Percentiles rank a stretch among this genome's conserved stretches.
phyloP scores from a whole-genome alignment of 495 filamentous ascomycete species.

The Aspergillus incahuasiensis region DNA sequence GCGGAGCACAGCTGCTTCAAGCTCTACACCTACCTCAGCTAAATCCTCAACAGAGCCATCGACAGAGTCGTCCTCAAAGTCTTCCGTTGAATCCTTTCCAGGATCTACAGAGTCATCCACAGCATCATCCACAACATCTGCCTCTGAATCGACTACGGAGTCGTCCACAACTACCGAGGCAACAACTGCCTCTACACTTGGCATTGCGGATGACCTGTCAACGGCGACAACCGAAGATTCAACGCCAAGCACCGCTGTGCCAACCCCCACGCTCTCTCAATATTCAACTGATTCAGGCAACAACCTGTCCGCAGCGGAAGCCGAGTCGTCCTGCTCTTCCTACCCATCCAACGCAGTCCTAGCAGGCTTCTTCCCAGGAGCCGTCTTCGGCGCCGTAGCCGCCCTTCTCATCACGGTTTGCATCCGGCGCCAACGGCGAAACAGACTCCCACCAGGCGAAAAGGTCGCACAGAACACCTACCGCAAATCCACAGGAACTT shows the following conservation, averaged over 20 bases:
- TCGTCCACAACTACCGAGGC: not conserved
- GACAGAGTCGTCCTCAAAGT: too few species aligned
- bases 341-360: constrained; percentile 53
- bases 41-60: not conserved
- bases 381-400: constrained; percentile 48
- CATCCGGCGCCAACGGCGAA: constrained; percentile 31
- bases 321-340: constrained; percentile 25
- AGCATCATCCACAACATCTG: not conserved
- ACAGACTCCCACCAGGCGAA: constrained; percentile 10
- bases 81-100: too few species aligned
- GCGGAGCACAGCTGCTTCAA: constrained; percentile 15
- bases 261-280: constrained; percentile 12
- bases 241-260: not conserved
- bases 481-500: constrained; percentile 38
- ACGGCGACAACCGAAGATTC: constrained; percentile 18
- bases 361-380: constrained; percentile 62
- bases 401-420: constrained; percentile 42
- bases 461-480: constrained; percentile 25
- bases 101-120: too few species aligned
- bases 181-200: not conserved
- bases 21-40: not conserved
- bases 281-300: constrained; percentile 16
- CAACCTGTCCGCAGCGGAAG: constrained; percentile 13
- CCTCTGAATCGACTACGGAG: not conserved
- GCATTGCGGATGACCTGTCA: not conserved